Evolutionary conservation across 768 basidiomycete species (phyloP).

Genomic region (Suillus variegatus): DNA sequence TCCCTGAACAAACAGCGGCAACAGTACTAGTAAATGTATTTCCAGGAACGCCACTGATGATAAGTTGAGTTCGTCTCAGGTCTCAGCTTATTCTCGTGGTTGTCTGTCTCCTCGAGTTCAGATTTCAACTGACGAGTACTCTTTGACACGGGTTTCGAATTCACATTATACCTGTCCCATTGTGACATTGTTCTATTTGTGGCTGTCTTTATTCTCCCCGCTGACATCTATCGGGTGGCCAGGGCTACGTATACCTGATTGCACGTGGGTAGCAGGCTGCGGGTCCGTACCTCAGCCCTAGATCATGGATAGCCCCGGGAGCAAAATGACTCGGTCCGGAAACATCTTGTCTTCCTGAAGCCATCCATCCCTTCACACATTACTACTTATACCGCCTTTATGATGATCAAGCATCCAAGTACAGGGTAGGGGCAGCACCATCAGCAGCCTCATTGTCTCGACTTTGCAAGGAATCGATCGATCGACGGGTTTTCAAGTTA

Average conservation of each 20-base stretch:
- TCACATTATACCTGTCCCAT: not conserved
- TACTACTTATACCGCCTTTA: not conserved
- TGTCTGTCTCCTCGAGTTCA: not conserved
- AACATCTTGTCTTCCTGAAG: not conserved
- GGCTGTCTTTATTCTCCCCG: not conserved
- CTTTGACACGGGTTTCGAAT: not conserved
- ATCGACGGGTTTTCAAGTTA: not conserved
- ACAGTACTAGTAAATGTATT: not conserved
- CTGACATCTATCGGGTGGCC: not conserved
- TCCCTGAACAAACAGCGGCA: not conserved
- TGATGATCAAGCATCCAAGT: not conserved
- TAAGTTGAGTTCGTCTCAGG: not conserved
- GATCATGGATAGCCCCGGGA: not conserved
- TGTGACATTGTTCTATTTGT: not conserved
- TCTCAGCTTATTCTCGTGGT: not conserved
- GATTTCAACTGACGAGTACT: not conserved
- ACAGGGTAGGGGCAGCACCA: not conserved
- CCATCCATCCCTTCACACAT: not conserved
- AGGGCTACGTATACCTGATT: not conserved
- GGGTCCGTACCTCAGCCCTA: not conserved
- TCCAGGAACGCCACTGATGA: not conserved
- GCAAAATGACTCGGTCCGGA: not conserved
- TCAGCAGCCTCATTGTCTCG: not conserved
- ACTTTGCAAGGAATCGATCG: not conserved
- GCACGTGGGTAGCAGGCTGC: not conserved